Base-by-base conservation (phyloP, 2,329 filamentous ascomycete species). In the Nothomitra cinnamomea region DNA sequence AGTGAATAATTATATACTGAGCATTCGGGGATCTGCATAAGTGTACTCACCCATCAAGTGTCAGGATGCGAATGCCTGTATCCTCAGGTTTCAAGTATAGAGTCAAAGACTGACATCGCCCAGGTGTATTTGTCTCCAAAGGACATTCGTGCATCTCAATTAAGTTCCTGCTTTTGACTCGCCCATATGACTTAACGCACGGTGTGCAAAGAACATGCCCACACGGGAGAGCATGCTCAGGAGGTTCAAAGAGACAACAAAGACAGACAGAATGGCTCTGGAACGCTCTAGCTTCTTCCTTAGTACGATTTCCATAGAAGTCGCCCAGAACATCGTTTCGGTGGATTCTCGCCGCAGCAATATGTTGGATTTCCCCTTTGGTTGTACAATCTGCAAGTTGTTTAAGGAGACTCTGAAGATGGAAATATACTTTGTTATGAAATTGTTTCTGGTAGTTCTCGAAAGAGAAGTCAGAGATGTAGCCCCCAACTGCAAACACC, bases 191-290 rank as follows among this genome's bases (percentile, higher is more conserved):
- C 56, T 58, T 61, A 28, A 73, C 58, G 57, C 71, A 72, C 35
- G 61, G 59, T 8, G 65, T 67, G 58, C 71, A 73, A 1, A 74
- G 56, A 3, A 73, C 63, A 58, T 74, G 72, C 0, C 71, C 71
- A 55, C 71, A 74, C 2, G 67, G 65, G 1, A 74, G 60, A 1
- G 64, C 58, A 56, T 73, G 67, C 55, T 72, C 65, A 1, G 72
- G 67, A 2, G 67, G 61, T 45, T 67, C 66, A 53, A 68, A 65
- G 21, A 74, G 60, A 56, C 72, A 75, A 53, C 65, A 70, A 55
- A 73, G 72, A 55, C 72, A 75, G 1, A 69, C 67, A 1, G 67
- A 61, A 57, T 72, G 70, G 38, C 67, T 72, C 13, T 67, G 61
- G 49, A 68, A 63, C 19, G 45, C 24, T 42, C 38, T 41, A 41